Evolutionary conservation across 2,329 filamentous ascomycete species (phyloP).

Genomic region (Pyrenophora tritici-repentis): DNA sequence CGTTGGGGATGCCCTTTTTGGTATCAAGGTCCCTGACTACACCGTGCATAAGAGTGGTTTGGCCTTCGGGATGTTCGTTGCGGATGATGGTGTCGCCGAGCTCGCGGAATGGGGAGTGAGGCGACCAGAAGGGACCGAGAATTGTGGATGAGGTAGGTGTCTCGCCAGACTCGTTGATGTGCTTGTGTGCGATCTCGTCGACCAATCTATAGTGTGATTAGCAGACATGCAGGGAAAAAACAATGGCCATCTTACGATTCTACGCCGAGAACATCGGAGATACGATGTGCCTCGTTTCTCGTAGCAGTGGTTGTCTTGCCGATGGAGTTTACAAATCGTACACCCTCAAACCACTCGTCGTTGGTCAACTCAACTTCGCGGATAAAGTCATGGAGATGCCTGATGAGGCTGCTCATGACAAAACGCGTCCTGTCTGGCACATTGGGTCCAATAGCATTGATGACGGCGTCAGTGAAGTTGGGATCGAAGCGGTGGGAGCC

Average conservation of each 20-base stretch:
- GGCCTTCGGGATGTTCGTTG: conserved; percentile 61
- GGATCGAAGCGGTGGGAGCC: conserved; percentile 66
- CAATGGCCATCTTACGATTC: conserved; percentile 62
- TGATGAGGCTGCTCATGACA: conserved; percentile 67
- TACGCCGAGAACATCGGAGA: conserved; percentile 74
- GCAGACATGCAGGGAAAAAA: neutral
- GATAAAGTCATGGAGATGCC: conserved; percentile 77
- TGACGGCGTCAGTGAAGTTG: conserved; percentile 74
- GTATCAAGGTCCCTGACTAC: conserved; percentile 67
- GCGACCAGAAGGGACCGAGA: conserved; percentile 78
- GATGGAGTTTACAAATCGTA: conserved; percentile 75
- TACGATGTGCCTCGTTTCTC: conserved; percentile 74
- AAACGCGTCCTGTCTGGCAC: conserved; percentile 67
- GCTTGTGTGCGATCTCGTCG: conserved; percentile 69
- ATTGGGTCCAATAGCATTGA: conserved; percentile 74
- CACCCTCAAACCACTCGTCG: conserved; percentile 77
- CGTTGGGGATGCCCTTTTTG: conserved; percentile 67
- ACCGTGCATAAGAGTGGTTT: conserved; percentile 71
- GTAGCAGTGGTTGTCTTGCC: conserved; percentile 70
- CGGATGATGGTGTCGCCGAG: conserved; percentile 70
- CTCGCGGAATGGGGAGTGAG: conserved; percentile 72
- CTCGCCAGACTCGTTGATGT: conserved; percentile 64
- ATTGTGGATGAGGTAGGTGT: conserved; percentile 76
- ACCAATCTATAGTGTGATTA: conserved; percentile 56
- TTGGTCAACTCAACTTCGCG: conserved; percentile 77